A percentile compares a stretch with the other conserved stretches of the same genome.
These are phyloP conservation scores for Solanum clarkiae DNA, from an alignment of 257 asterid genomes.

Conservation along the genomic window DNA sequence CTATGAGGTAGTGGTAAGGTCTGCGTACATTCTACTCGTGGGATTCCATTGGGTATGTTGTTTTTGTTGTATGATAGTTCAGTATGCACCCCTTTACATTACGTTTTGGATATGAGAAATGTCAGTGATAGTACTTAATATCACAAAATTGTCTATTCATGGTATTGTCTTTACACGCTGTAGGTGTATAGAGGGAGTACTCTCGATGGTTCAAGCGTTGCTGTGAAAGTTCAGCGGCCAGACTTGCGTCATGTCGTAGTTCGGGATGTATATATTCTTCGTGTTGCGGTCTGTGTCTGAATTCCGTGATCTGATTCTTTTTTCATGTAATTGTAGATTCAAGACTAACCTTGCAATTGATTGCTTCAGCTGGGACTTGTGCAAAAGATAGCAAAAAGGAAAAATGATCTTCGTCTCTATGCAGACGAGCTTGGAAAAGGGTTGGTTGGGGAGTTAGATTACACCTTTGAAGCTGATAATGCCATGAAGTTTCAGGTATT, in stretches of 20 bases:
- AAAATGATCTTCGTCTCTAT: constrained; percentile 70
- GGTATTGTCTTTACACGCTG: neutral
- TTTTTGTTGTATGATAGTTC: neutral
- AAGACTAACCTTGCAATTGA: constrained; percentile 12
- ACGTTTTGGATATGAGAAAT: neutral
- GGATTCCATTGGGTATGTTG: no score
- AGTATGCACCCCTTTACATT: neutral
- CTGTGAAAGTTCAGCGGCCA: constrained; percentile 99
- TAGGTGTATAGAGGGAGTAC: constrained; percentile 88
- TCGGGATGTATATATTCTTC: constrained; percentile 88
- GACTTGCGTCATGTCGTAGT: constrained; percentile 59
- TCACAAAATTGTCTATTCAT: neutral
- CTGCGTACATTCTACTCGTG: no score
- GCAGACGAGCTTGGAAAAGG: constrained; percentile 99
- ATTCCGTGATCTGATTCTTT: neutral
- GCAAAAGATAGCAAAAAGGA: constrained; percentile 75
- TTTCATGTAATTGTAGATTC: constrained; percentile 3
- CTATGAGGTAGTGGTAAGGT: no score
- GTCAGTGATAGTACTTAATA: neutral
- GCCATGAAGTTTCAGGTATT: constrained; percentile 73
- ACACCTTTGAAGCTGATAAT: constrained; percentile 85
- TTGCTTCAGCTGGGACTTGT: constrained; percentile 71
- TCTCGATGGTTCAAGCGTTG: constrained; percentile 71
- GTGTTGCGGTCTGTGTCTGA: constrained; percentile 68
- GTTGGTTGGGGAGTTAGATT: constrained; percentile 89